A percentile compares a stretch with the other conserved stretches of the same genome.
phyloP scores from a whole-genome alignment of 257 asterid species.

The Vinca minor region DNA sequence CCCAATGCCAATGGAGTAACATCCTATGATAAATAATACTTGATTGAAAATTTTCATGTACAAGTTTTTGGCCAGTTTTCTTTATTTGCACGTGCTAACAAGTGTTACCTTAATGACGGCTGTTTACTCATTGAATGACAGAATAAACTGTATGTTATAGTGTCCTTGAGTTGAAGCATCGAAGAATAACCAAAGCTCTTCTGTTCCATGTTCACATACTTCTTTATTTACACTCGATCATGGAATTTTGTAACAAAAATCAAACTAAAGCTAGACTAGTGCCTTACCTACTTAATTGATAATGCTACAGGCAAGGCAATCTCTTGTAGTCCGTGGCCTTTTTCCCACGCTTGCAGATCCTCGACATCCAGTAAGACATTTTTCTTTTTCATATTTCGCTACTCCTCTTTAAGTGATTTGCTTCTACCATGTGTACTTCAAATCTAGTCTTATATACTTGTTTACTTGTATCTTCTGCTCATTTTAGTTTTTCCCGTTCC shows the following conservation, averaged over 20 bases:
- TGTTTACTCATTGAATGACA: neutral
- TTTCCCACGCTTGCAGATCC: constrained; percentile 95
- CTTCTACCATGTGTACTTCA: neutral
- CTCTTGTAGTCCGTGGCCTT: constrained; percentile 81
- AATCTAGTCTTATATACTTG: neutral
- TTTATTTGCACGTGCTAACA: neutral
- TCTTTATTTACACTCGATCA: neutral
- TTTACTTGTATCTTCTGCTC: neutral
- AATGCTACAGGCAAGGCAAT: constrained; percentile 70
- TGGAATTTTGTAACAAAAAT: neutral
- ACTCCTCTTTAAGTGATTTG: neutral
- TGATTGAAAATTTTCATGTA: neutral
- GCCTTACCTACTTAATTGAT: neutral
- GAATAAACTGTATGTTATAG: neutral
- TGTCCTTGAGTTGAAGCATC: neutral
- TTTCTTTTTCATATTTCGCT: neutral
- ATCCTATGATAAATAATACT: neutral
- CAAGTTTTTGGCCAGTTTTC: neutral
- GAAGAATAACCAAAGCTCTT: neutral
- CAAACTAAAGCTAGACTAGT: neutral
- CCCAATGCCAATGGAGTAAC: neutral
- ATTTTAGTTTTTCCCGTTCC: neutral
- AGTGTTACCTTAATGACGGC: neutral
- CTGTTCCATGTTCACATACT: neutral
- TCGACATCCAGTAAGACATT: constrained; percentile 67